Percentiles rank a stretch among this genome's conserved stretches.
These are phyloP conservation scores for Coemansia sp. DNA, from an alignment of 192 early-diverging fungal genomes.

Conservation along the genomic window DNA sequence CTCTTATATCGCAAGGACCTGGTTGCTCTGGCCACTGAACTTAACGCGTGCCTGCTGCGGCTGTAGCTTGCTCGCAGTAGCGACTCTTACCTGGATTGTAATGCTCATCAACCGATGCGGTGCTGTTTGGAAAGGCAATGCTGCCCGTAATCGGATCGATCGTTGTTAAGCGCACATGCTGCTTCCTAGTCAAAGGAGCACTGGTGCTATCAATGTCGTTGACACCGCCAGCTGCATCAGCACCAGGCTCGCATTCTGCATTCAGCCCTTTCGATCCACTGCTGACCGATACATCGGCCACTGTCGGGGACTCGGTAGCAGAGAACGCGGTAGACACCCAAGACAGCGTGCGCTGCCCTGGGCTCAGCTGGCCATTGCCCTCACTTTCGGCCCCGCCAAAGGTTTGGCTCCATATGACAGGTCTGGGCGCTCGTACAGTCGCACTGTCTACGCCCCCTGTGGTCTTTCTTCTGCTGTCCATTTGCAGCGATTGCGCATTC, in stretches of 20 bases:
- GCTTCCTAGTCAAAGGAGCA: slow-evolving; percentile 11
- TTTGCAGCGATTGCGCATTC: slow-evolving; percentile 11
- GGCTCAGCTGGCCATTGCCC: slow-evolving; percentile 22
- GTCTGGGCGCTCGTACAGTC: neutral
- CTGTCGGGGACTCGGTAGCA: slow-evolving; percentile 7
- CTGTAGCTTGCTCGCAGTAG: neutral
- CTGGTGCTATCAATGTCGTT: neutral
- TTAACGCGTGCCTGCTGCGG: neutral
- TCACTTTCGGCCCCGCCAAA: slow-evolving; percentile 13
- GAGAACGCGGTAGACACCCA: slow-evolving; percentile 40
- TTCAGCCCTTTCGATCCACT: neutral
- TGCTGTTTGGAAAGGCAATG: slow-evolving; percentile 10
- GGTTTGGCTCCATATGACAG: neutral
- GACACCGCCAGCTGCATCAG: neutral
- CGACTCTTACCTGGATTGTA: slow-evolving; percentile 39
- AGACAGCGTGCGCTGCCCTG: slow-evolving; percentile 31
- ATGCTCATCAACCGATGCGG: neutral
- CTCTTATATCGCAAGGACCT: neutral
- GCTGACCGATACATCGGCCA: neutral
- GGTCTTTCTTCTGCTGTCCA: slow-evolving; percentile 8
- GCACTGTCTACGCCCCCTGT: neutral
- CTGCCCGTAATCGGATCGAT: slow-evolving; percentile 43
- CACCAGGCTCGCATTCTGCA: neutral
- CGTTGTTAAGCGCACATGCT: slow-evolving; percentile 43
- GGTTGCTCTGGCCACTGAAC: neutral